Evolutionary conservation across 78 protist species (phyloP), one percentile per base, ranked within the genome.

Genomic region (Anaeramoeba ignava): DNA sequence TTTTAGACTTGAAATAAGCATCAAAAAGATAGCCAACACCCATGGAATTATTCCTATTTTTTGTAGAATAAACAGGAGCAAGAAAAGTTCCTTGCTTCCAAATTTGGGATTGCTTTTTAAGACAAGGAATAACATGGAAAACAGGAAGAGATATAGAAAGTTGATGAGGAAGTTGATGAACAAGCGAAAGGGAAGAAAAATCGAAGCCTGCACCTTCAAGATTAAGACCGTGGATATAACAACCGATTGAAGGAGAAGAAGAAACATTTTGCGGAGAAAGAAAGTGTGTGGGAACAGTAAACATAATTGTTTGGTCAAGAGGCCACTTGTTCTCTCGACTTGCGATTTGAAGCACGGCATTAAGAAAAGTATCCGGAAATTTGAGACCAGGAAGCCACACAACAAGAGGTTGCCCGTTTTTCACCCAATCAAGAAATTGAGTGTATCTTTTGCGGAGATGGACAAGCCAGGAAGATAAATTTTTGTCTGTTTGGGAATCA

Each of bases 351-450:
- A 95, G 91, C 38, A 93, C 86, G 2, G 98, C 96, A 27, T 94
- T 87, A 17, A 93, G 84, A 88, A 87, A 93, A 3, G 96, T 81
- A 80, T 94, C 95, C 0, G 98, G 98, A 27, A 95, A 78, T 88
- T 91, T 92, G 36, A 95, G 90, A 3, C 96, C 96, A 0, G 95
- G 83, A 73, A 95, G 93, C 96, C 96, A 93, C 89, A 95, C 92
- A 33, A 90, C 93, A 68, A 3, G 33, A 23, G 96, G 96, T 41
- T 91, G 93, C 23, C 91, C 90, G 40, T 79, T 81, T 31, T 86
- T 81, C 33, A 89, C 40, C 95, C 95, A 92, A 33, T 2, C 54
- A 8, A 8, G 33, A 85, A 91, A 93, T 85, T 92, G 96, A 1
- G 0, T 27, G 68, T 86, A 40, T 38, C 97, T 90, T 31, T 81